Conservation (phyloP, 2,329 filamentous ascomycete genomes). For the Mollisiaceae sp. region DNA sequence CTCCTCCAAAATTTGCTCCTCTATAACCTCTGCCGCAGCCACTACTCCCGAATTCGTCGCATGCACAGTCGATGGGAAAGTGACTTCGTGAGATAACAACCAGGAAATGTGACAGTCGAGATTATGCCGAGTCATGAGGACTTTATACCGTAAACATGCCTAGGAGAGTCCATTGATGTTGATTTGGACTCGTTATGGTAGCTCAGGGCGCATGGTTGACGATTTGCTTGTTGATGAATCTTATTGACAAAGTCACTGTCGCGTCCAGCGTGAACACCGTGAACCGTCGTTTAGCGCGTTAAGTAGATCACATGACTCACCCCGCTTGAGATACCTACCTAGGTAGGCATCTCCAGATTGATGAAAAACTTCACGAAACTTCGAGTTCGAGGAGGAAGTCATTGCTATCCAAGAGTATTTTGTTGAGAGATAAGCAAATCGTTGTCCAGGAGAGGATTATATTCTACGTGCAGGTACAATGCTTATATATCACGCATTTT, state of each 20-base stretch:
- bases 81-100: constrained; percentile 40
- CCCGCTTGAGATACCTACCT: background rate
- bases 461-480: no score
- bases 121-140: constrained; percentile 45
- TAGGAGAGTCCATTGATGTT: constrained; percentile 35
- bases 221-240: constrained; percentile 19
- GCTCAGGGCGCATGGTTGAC: constrained; percentile 8
- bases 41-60: constrained; percentile 17
- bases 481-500: no score
- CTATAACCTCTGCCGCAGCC: constrained; percentile 16
- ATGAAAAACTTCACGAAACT: background rate
- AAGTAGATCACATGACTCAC: background rate
- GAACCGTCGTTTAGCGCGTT: background rate
- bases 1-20: constrained; percentile 26
- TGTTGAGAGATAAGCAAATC: no score
- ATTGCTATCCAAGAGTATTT: background rate
- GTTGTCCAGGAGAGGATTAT: no score
- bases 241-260: background rate
- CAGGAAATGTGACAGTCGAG: constrained; percentile 43
- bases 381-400: background rate
- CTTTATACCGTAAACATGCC: constrained; percentile 27
- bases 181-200: constrained; percentile 13
- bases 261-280: constrained; percentile 6
- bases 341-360: background rate
- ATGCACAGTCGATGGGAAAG: constrained; percentile 32